These are phyloP conservation scores for Diaporthe sp. DNA, from an alignment of 2,329 filamentous ascomycete species.

Conservation along the genomic window DNA sequence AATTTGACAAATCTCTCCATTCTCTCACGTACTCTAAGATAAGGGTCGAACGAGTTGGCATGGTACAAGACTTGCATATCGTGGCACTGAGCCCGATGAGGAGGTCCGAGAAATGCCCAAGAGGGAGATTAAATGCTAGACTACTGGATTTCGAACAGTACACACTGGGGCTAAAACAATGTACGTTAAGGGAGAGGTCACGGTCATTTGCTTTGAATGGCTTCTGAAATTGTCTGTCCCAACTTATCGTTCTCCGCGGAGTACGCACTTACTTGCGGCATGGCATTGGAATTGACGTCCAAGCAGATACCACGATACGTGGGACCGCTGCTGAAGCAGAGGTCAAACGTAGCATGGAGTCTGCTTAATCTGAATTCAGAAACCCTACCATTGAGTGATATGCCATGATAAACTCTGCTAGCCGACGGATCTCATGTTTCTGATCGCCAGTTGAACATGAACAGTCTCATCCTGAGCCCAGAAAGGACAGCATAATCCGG, in stretches of 20 bases:
- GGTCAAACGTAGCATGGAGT: background rate
- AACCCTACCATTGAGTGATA: background rate
- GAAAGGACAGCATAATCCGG: background rate
- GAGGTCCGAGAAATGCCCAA: too few species aligned
- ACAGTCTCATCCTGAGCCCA: background rate
- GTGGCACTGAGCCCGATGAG: too few species aligned
- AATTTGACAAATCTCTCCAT: too few species aligned
- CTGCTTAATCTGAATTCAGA: background rate
- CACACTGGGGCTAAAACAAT: background rate
- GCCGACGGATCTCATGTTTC: accelerated
- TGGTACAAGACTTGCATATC: background rate
- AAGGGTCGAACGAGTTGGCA: background rate
- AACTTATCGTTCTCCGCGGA: too few species aligned
- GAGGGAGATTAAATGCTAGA: background rate
- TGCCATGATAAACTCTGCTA: background rate
- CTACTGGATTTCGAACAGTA: too few species aligned
- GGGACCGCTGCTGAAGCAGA: background rate
- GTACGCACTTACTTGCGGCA: background rate
- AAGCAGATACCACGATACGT: background rate
- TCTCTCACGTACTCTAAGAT: background rate
- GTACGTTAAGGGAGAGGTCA: too few species aligned
- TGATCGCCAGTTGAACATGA: background rate
- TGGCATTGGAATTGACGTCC: background rate
- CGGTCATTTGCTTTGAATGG: too few species aligned
- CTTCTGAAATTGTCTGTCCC: too few species aligned